These are phyloP conservation scores for Neofusicoccum sp. DNA, from an alignment of 2,329 filamentous ascomycete species.

Conservation along the genomic window DNA sequence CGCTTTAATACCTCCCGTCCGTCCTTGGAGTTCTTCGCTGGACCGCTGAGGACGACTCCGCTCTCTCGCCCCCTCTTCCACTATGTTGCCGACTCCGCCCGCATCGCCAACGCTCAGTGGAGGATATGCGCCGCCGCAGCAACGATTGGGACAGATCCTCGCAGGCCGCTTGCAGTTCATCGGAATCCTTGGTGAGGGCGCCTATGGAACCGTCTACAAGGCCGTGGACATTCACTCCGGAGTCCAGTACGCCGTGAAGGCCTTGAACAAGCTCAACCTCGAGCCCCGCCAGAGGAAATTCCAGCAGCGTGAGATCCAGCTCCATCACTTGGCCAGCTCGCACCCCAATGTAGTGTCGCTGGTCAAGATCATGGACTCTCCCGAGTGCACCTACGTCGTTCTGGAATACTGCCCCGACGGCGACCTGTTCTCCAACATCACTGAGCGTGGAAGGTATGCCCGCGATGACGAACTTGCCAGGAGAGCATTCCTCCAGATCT, in stretches of 20 bases:
- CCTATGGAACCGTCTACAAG: slow-evolving; percentile 94
- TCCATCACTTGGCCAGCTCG: slow-evolving; percentile 85
- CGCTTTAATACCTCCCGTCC: slow-evolving; percentile 9
- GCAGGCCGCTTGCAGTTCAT: slow-evolving; percentile 82
- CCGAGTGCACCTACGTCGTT: slow-evolving; percentile 93
- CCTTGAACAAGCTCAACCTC: slow-evolving; percentile 90
- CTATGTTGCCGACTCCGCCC: slow-evolving; percentile 55
- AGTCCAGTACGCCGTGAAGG: slow-evolving; percentile 91
- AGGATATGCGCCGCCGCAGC: slow-evolving; percentile 65
- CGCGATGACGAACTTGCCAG: slow-evolving; percentile 88
- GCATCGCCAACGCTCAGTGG: slow-evolving; percentile 50
- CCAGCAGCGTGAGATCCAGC: slow-evolving; percentile 88
- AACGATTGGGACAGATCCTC: slow-evolving; percentile 81
- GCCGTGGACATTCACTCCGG: slow-evolving; percentile 82
- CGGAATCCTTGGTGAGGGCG: slow-evolving; percentile 85
- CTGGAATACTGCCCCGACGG: slow-evolving; percentile 97
- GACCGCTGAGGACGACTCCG: slow-evolving; percentile 40
- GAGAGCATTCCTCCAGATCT: slow-evolving; percentile 87
- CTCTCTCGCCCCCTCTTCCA: slow-evolving; percentile 28
- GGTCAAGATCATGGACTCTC: slow-evolving; percentile 87
- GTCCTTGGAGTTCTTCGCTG: slow-evolving; percentile 38
- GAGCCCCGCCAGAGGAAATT: slow-evolving; percentile 86
- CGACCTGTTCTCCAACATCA: slow-evolving; percentile 96
- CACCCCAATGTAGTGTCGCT: slow-evolving; percentile 94
- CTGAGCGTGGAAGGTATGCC: slow-evolving; percentile 89